Evolutionary conservation across 2,329 filamentous ascomycete species (phyloP).

Genomic region (Coniochaeta prunicola): DNA sequence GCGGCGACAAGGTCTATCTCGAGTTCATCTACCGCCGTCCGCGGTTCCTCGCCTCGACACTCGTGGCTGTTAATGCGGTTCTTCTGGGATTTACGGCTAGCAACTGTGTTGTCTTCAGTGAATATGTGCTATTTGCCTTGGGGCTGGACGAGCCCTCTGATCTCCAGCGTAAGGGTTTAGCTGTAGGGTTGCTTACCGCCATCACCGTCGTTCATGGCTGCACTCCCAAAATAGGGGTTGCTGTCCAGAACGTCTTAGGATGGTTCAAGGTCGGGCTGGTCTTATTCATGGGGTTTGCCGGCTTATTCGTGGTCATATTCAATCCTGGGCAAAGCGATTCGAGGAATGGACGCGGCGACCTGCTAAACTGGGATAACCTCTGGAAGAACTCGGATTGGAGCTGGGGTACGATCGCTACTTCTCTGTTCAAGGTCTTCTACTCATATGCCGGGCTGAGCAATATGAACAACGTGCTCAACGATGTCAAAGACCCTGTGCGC

Average conservation of each 20-base stretch:
- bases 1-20: slow-evolving; percentile 64
- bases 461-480: slow-evolving; percentile 63
- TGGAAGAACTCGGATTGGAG: slow-evolving; percentile 64
- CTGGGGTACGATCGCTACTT: slow-evolving; percentile 59
- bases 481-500: slow-evolving; percentile 60
- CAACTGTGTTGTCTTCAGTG: slow-evolving; percentile 63
- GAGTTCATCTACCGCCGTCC: slow-evolving; percentile 61
- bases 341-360: slow-evolving; percentile 4
- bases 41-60: slow-evolving; percentile 54
- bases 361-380: slow-evolving; percentile 40
- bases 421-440: slow-evolving; percentile 63
- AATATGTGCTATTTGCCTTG: slow-evolving; percentile 55
- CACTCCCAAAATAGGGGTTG: slow-evolving; percentile 49
- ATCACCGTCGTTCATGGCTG: slow-evolving; percentile 54
- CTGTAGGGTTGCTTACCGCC: slow-evolving; percentile 45
- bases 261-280: slow-evolving; percentile 57
- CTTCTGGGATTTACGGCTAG: slow-evolving; percentile 61
- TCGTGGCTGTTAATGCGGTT: slow-evolving; percentile 57
- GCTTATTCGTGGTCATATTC: slow-evolving; percentile 50
- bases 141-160: slow-evolving; percentile 42
- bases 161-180: slow-evolving; percentile 45
- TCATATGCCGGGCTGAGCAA: slow-evolving; percentile 62
- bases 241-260: slow-evolving; percentile 53
- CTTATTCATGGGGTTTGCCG: slow-evolving; percentile 53
- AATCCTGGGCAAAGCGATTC: slow-evolving; percentile 17